Conservation (phyloP, 805 yeast species). For the Zygosaccharomyces kombuchaensis region DNA sequence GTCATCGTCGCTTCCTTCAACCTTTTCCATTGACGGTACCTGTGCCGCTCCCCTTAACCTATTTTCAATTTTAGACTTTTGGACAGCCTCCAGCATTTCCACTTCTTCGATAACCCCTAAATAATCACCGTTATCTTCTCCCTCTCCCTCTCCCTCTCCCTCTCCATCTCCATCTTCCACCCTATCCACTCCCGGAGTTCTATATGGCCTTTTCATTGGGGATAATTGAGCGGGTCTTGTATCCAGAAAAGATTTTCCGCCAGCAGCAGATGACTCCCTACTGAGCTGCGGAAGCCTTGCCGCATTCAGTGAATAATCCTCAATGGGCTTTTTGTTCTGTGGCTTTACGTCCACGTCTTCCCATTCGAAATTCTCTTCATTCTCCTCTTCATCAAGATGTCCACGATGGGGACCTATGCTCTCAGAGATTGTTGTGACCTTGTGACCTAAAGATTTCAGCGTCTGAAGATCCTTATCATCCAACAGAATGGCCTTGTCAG, state of each 20-base stretch:
- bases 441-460: constrained; percentile 6
- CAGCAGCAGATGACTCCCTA: constrained; percentile 16
- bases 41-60: constrained; percentile 2
- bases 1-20: constrained; percentile 13
- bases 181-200: constrained; percentile 4
- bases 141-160: too few relatives aligned
- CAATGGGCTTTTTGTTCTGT: constrained; percentile 20
- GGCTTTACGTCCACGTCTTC: constrained; percentile 56
- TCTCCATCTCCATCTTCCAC: constrained; percentile 10
- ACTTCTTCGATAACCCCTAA: constrained; percentile 16
- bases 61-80: constrained; percentile 1
- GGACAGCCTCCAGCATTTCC: not conserved
- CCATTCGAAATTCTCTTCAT: constrained; percentile 49
- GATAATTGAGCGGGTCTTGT: constrained; percentile 23
- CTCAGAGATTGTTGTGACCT: not conserved
- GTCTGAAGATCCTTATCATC: constrained; percentile 35
- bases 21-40: not conserved
- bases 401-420: not conserved
- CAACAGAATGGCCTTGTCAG: constrained; percentile 46
- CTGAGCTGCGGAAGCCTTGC: constrained; percentile 37
- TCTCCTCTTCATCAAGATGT: constrained; percentile 22
- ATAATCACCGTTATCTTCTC: constrained; percentile 1
- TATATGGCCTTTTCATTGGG: constrained; percentile 15
- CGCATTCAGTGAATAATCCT: constrained; percentile 42
- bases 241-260: constrained; percentile 33